These are phyloP conservation scores for Sabuloglossum arenarium DNA, from an alignment of 495 filamentous ascomycete species.

Conservation along the genomic window DNA sequence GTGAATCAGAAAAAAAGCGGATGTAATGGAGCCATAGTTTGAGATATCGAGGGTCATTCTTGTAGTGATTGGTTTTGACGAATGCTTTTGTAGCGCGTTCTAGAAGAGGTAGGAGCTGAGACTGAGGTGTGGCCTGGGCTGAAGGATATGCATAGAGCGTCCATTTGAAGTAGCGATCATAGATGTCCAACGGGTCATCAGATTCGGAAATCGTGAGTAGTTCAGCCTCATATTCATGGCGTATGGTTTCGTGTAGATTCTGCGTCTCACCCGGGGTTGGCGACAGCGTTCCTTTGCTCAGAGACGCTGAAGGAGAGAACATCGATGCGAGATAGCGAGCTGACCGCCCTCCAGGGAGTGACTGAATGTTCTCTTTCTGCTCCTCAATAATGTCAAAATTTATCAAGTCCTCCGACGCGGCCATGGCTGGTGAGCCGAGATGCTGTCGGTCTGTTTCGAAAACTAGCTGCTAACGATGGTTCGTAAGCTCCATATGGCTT, in stretches of 20 bases:
- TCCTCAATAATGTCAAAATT: conserved; percentile 90
- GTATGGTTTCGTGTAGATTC: conserved; percentile 53
- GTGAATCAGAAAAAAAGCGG: conserved; percentile 73
- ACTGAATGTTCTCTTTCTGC: conserved; percentile 95
- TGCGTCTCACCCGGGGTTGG: conserved; percentile 45
- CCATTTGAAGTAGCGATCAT: conserved; percentile 94
- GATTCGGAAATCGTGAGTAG: conserved; percentile 56
- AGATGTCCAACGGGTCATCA: conserved; percentile 89
- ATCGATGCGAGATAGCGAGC: conserved; percentile 73
- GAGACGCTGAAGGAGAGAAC: conserved; percentile 43
- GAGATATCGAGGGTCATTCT: conserved; percentile 83
- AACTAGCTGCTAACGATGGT: neutral
- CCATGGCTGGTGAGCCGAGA: conserved; percentile 16
- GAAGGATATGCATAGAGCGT: conserved; percentile 87
- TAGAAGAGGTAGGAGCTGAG: conserved; percentile 68
- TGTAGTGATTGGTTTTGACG: conserved; percentile 65
- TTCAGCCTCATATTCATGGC: conserved; percentile 74
- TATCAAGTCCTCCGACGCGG: conserved; percentile 38
- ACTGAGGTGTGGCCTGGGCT: conserved; percentile 76
- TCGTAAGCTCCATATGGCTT: neutral
- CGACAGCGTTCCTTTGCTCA: conserved; percentile 30
- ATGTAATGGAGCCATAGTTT: conserved; percentile 91
- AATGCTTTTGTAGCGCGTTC: conserved; percentile 86
- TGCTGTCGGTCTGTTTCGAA: neutral
- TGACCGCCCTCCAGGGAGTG: conserved; percentile 74